Base-by-base conservation (phyloP, 768 basidiomycete genomes). In the Kwoniella dendrophila region DNA sequence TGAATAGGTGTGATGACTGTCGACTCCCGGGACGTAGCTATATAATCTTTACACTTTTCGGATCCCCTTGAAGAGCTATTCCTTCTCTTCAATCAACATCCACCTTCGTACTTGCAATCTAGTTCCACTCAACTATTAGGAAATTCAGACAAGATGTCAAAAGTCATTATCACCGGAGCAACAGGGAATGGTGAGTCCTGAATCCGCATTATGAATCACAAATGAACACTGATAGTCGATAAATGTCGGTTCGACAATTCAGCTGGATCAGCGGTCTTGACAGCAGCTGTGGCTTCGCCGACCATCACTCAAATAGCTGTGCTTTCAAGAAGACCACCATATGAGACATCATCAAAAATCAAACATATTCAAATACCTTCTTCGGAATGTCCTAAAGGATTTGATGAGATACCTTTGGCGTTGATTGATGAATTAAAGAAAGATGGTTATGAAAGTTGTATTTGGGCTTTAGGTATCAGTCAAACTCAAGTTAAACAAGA, bases 111-210 rank as follows among this genome's bases (percentile, higher is more conserved):
- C n/a, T n/a, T 18, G 33, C 29, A 22, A 49, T 29, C 22, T 29
- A 24, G 6, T 16, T 49, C 22, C 33, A 33, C 30, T 16, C 12
- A 11, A n/a, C n/a, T 5, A 43, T 8, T 20, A 7, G 18, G n/a
- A n/a, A n/a, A n/a, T n/a, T n/a, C n/a, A n/a, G n/a, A 29, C 10
- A 52, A n/a, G n/a, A 60, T 64, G 62, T 48, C 63, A 29, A 69
- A 66, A 43, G 55, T 70, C 36, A 67, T 70, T 49, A 47, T 70
- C 40, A 70, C 69, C 6, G 69, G 69, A 40, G 69, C 61, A 7
- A 70, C 69, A 12, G 69, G 69, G 18, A 70, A 70, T 33, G 69
- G 69, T 70, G 26, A 32, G 62, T 53, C 14, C 24, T 20, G 2
- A 61, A 22, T 62, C 24, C 12, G 33, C 54, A 27, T n/a, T n/a